Conservation (phyloP, 768 basidiomycete genomes). For the Cystobasidium onofrii region DNA sequence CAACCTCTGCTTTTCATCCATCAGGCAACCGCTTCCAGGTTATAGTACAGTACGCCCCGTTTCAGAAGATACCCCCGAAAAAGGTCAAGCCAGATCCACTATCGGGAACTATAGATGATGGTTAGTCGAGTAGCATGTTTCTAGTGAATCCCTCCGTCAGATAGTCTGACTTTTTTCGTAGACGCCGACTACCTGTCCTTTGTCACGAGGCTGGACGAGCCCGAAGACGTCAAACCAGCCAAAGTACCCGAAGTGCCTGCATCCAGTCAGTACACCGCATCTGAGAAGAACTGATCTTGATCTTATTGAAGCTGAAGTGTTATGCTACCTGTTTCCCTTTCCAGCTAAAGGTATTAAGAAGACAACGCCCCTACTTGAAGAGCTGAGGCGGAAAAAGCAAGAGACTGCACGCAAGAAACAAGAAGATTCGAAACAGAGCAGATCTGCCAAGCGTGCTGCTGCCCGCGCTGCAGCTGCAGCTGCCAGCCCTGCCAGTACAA, state of each 20-base stretch:
- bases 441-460: slow-evolving; percentile 48
- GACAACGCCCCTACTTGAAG: slow-evolving; percentile 84
- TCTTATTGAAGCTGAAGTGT: not conserved
- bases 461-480: not conserved
- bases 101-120: slow-evolving; percentile 82
- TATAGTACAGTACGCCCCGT: slow-evolving; percentile 87
- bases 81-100: slow-evolving; percentile 72
- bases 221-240: not conserved
- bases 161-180: not conserved
- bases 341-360: slow-evolving; percentile 53
- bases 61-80: slow-evolving; percentile 68
- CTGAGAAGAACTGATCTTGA: not conserved
- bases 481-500: too few relatives aligned
- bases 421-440: slow-evolving; percentile 40
- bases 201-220: not conserved
- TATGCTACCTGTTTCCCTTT: not conserved
- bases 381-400: slow-evolving; percentile 74
- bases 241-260: not conserved
- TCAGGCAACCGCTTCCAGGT: slow-evolving; percentile 79
- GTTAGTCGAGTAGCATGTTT: slow-evolving; percentile 51
- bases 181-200: not conserved
- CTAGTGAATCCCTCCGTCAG: not conserved
- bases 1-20: not conserved
- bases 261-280: not conserved
- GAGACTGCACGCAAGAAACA: slow-evolving; percentile 59